Evolutionary conservation across 345 rosid species (phyloP), one percentile per base, ranked within the genome.

Genomic region (Hevea brasiliensis): DNA sequence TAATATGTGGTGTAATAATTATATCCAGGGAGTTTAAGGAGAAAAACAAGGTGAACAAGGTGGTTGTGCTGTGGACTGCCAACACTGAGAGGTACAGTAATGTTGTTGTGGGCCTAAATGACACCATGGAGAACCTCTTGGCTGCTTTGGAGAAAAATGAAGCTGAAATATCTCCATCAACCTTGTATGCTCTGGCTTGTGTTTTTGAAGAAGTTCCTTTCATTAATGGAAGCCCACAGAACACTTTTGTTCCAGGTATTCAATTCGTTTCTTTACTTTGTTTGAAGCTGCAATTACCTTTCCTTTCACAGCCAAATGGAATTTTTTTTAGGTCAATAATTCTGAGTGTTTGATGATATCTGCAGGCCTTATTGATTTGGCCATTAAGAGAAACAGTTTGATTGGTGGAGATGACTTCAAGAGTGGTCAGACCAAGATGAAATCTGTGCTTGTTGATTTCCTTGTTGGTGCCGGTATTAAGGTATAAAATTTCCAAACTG

Each of bases 361-460:
- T 65, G 21, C 87, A 90, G 98, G 99, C 78, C 87, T 95, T n/a
- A 87, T 95, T 72, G 98, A 95, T 73, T 78, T 95, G 84, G 98
- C 98, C 40, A 89, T 92, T 21, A 78, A 79, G 84, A 87, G 86
- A 77, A 91, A 91, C 87, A 77, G 91, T 67, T 83, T 95, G 81
- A 95, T 95, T 35, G 99, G 99, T 65, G 99, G 98, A 60, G 98
- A 95, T 78, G 98, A 95, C 84, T 95, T 95, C 85, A 95, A 95
- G 86, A 95, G 98, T 82, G 99, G 99, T 70, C 99, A 95, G 84
- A 95, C 99, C 77, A 95, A 95, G 89, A 95, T 95, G 94, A 92
- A 92, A 72, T 95, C 98, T 15, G 96, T 91, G 3, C 83, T 91
- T 41, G 98, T 95, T 21, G 97, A 95, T 86, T 95, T 95, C 81